Conservation (phyloP, 345 rosid genomes). For the Rubroshorea leprosula region DNA sequence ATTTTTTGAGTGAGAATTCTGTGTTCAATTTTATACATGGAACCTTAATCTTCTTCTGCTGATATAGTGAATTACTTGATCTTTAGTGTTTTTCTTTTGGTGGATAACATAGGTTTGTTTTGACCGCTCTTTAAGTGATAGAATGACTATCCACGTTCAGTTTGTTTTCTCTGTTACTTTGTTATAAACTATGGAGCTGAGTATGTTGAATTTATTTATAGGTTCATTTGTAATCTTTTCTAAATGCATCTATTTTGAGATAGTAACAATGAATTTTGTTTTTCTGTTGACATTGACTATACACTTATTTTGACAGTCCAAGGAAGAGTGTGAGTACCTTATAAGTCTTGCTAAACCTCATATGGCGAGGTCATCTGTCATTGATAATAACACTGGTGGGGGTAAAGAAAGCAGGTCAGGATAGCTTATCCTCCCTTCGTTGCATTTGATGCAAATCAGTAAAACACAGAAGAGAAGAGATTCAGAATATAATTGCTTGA, state of each 20-base stretch:
- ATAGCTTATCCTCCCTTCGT: slow-evolving; percentile 6
- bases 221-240: not conserved
- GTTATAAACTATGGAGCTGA: not conserved
- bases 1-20: too few relatives aligned
- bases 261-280: not conserved
- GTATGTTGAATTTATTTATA: not conserved
- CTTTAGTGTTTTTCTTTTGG: not conserved
- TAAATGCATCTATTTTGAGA: not conserved
- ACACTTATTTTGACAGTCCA: slow-evolving; percentile 46
- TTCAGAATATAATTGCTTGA: not conserved
- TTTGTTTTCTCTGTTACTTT: not conserved
- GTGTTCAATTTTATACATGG: too few relatives aligned
- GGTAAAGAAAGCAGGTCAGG: slow-evolving; percentile 85
- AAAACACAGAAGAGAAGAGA: not conserved
- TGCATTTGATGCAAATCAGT: not conserved
- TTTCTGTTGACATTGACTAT: slow-evolving; percentile 2
- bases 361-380: slow-evolving; percentile 85
- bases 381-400: slow-evolving; percentile 73
- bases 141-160: not conserved
- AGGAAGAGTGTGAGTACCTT: slow-evolving; percentile 81
- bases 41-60: too few relatives aligned
- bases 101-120: not conserved
- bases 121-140: too few relatives aligned
- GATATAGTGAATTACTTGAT: not conserved
- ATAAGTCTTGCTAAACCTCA: slow-evolving; percentile 80